Conservation (phyloP, 345 rosid genomes). For the Arabidopsis arenosa region DNA sequence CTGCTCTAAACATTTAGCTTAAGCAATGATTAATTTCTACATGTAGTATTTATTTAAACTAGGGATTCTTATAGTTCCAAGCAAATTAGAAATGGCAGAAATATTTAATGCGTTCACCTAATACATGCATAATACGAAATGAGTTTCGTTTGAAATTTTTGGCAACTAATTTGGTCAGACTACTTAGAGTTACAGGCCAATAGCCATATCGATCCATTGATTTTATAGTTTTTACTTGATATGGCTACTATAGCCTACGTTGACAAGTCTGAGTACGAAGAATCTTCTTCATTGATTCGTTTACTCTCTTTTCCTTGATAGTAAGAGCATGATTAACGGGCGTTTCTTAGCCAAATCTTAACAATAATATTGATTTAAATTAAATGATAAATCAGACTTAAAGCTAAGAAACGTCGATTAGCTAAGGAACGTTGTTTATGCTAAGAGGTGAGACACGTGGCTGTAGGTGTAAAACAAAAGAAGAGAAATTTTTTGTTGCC, state of each 20-base stretch:
- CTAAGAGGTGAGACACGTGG: no score
- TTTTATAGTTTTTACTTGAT: conserved; percentile 37
- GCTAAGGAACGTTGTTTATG: no score
- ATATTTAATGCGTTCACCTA: conserved; percentile 28
- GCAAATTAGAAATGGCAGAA: neutral
- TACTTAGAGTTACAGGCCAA: conserved; percentile 27
- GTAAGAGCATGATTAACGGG: no score
- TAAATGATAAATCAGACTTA: no score
- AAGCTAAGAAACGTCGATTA: no score
- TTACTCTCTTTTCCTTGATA: neutral
- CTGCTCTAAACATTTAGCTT: neutral
- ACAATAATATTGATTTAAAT: no score
- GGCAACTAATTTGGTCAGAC: conserved; percentile 37
- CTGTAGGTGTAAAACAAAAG: no score
- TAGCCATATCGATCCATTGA: conserved; percentile 14
- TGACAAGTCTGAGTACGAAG: conserved; percentile 29
- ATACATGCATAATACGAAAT: neutral
- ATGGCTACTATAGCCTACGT: conserved; percentile 28
- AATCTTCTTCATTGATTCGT: conserved; percentile 22
- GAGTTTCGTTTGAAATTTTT: conserved; percentile 9
- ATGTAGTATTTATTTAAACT: conserved; percentile 7
- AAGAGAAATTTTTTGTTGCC: no score
- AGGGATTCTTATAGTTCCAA: neutral
- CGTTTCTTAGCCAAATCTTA: no score
- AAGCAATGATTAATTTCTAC: neutral